Evolutionary conservation across 805 yeast species (phyloP), one percentile per base, ranked within the genome.

Genomic region (Spathaspora passalidarum): DNA sequence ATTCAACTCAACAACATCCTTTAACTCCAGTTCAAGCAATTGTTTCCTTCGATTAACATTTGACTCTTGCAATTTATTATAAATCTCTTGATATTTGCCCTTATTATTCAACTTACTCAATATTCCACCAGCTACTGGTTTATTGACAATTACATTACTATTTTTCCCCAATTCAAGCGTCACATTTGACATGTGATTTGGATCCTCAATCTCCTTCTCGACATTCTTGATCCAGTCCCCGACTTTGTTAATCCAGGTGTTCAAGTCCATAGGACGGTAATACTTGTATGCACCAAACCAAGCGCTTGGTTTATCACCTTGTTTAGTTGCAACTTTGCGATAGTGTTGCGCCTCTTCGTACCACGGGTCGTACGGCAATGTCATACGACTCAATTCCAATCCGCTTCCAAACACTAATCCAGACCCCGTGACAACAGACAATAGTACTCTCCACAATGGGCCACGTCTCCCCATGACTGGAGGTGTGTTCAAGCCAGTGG

Each of bases 231-330:
- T 44, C 57, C 56, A 50, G 17, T 43, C 44, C 22, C 52, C 53
- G 9, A 61, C 57, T 42, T 72, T 52, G 39, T 52, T 47, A 16
- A 59, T 55, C 68, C 75, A 73, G 5, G 66, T 61, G 40, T 63
- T 53, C 50, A 67, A 53, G 45, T 57, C 51, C 80, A 82, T 77
- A 3, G 89, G 86, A 37, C 63, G 68, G 46, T 66, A 72, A 59
- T 73, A 76, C 34, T 75, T 74, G 49, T 69, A 61, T 4, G 88
- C 88, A 0, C 91, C 91, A 59, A 77, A 81, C 90, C 90, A 85
- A 62, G 72, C 68, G 38, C 75, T 74, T 2, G 78, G 75, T 26
- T 64, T 65, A 45, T 69, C 68, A 5, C 86, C 82, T 39, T 68
- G 69, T 39, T 69, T 65, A 22, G 65, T 65, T 1, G 84, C 85